These are phyloP conservation scores for Agrocybe praecox DNA, from an alignment of 768 basidiomycete genomes.

Conservation along the genomic window DNA sequence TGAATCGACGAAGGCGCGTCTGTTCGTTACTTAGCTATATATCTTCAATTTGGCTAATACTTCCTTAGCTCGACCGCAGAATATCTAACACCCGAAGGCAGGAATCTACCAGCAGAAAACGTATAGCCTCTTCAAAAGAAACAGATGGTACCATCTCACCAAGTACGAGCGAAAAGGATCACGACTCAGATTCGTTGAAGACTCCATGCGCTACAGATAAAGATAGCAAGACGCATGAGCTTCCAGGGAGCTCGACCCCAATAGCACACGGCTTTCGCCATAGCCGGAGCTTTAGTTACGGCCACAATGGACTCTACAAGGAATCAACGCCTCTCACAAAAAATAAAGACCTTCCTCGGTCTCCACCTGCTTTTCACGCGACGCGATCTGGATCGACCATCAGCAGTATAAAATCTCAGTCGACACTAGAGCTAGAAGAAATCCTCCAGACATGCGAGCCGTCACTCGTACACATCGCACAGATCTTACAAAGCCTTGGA, in stretches of 20 bases:
- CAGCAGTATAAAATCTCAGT: conserved; percentile 41
- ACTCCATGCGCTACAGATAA: conserved; percentile 10
- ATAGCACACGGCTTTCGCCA: not conserved
- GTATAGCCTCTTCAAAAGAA: not conserved
- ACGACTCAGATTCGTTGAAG: conserved; percentile 4
- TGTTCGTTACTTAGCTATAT: too few relatives aligned
- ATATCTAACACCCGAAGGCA: conserved; percentile 2
- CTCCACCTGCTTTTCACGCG: conserved; percentile 28
- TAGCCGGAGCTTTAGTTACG: not conserved
- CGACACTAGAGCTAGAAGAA: conserved; percentile 46
- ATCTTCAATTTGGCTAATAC: not conserved
- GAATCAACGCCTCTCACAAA: conserved; percentile 23
- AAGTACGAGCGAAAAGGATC: conserved; percentile 22
- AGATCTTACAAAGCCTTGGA: conserved; percentile 58
- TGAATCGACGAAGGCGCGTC: not conserved
- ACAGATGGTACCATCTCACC: conserved; percentile 21
- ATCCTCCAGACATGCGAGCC: conserved; percentile 67
- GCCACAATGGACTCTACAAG: conserved; percentile 16
- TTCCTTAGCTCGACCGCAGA: not conserved
- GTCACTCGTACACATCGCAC: conserved; percentile 62
- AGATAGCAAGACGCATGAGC: not conserved
- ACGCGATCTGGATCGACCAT: conserved; percentile 43
- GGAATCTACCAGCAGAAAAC: not conserved
- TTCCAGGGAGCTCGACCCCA: too few relatives aligned
- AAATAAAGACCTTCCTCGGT: conserved; percentile 24